Base-by-base conservation (phyloP, 306 rosid species). In the Luffa acutangula region DNA sequence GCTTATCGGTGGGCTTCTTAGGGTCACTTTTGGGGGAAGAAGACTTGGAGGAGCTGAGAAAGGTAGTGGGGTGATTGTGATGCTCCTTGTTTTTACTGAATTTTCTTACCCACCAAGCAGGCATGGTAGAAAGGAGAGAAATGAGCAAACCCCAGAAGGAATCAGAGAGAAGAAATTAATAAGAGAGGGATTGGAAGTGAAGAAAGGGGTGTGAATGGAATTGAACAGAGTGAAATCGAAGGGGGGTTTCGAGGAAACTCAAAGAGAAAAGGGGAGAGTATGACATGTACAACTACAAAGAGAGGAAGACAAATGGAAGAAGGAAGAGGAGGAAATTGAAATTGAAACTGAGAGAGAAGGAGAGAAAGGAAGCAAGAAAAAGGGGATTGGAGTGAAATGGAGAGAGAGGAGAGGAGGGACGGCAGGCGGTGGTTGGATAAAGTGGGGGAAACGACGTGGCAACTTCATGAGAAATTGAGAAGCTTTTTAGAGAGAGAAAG, bases 81-180 rank as follows among this genome's bases (percentile, higher is more conserved):
- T 84, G 84, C 2, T 85, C 87, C 51, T 90, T 94, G 85, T 62
- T 87, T 89, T 89, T 94, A 77, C 86, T 42, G 17, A 90, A 85
- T 79, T 90, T 94, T 54, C 74, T 91, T 52, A 72, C 85, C 98
- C 98, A 94, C 97, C 98, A 92, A 76, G 89, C 90, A 76, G 97
- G 97, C 98, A 94, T 92, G 83, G 81, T 87, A 49, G 81, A 43
- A 70, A 10, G 2, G 10, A 70, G 20, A 7, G 48, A 69, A 71
- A 71, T 49, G 4, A n/a, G 34, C 11, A 63, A 58, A 60, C 20
- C 48, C 37, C 43, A 49, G 49, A 31, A 20, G 34, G 34, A 56
- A 41, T 64, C 18, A 46, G 18, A 13, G 45, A 81, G 15, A 15
- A 34, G 7, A 14, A 36, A 18, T 7, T 5, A 48, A 21, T 17